These are phyloP conservation scores for Dioscorea zingiberensis DNA, from an alignment of 106 monocot genomes.

Conservation along the genomic window DNA sequence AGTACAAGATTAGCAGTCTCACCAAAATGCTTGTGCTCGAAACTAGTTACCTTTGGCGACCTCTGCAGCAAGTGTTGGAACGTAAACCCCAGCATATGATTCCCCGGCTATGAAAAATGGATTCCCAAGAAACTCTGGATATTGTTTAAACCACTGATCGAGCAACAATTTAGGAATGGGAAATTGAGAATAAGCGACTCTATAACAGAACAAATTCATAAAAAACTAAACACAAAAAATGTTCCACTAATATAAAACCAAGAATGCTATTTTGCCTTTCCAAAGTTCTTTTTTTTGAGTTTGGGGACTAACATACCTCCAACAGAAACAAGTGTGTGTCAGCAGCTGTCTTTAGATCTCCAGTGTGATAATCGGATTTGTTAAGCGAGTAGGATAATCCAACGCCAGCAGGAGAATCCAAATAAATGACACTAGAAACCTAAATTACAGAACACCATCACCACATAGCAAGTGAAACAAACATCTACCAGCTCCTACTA, in stretches of 20 bases:
- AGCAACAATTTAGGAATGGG: neutral
- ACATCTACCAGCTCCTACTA: no score
- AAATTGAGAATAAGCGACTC: no score
- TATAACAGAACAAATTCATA: no score
- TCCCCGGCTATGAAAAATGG: slow-evolving; percentile 85
- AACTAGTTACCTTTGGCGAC: slow-evolving; percentile 60
- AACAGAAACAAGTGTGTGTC: slow-evolving; percentile 85
- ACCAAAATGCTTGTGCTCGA: neutral
- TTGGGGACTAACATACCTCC: slow-evolving; percentile 37
- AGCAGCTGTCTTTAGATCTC: slow-evolving; percentile 81
- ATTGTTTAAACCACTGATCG: slow-evolving; percentile 75
- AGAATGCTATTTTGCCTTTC: no score
- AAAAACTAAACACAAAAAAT: no score
- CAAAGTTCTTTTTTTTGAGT: no score
- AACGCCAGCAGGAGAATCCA: slow-evolving; percentile 96
- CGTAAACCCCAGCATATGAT: slow-evolving; percentile 91
- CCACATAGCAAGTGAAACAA: no score
- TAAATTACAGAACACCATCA: slow-evolving; percentile 11
- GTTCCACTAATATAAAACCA: no score
- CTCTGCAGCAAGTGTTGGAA: slow-evolving; percentile 76
- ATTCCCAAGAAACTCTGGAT: slow-evolving; percentile 78
- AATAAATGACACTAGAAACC: slow-evolving; percentile 83
- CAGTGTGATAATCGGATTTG: slow-evolving; percentile 59
- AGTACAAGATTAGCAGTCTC: neutral
- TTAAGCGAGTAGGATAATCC: slow-evolving; percentile 75